These are phyloP conservation scores for Penicillium crustosum DNA, from an alignment of 2,329 filamentous ascomycete genomes.

Conservation along the genomic window DNA sequence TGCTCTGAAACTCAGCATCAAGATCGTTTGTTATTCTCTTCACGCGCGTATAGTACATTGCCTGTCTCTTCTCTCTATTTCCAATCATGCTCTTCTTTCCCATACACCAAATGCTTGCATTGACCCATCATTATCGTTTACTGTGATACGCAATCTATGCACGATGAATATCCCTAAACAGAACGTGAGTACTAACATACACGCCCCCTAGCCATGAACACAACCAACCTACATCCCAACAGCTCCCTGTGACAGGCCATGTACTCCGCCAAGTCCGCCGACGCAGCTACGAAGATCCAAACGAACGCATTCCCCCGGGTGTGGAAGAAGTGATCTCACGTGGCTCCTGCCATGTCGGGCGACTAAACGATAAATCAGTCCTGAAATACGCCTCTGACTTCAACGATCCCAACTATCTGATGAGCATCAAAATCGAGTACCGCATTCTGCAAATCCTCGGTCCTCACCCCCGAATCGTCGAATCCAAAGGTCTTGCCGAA, in stretches of 20 bases:
- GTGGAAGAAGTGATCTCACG: constrained; percentile 16
- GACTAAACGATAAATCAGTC: constrained; percentile 10
- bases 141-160: neutral
- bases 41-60: neutral
- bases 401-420: neutral
- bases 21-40: neutral
- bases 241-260: neutral
- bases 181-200: neutral
- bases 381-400: constrained; percentile 15
- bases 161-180: neutral
- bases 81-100: too few species aligned
- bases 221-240: neutral
- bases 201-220: neutral
- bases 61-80: neutral
- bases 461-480: constrained; percentile 14
- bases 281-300: neutral
- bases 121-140: neutral
- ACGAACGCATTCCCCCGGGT: constrained; percentile 11
- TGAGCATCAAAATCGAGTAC: constrained; percentile 10
- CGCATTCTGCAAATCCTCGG: constrained; percentile 12
- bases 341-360: constrained; percentile 11
- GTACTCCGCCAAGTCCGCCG: neutral
- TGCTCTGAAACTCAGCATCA: too few species aligned
- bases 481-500: constrained; percentile 9
- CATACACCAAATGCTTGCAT: neutral